Conservation (phyloP, 179 eudicot species). For the Beta macrorhiza region DNA sequence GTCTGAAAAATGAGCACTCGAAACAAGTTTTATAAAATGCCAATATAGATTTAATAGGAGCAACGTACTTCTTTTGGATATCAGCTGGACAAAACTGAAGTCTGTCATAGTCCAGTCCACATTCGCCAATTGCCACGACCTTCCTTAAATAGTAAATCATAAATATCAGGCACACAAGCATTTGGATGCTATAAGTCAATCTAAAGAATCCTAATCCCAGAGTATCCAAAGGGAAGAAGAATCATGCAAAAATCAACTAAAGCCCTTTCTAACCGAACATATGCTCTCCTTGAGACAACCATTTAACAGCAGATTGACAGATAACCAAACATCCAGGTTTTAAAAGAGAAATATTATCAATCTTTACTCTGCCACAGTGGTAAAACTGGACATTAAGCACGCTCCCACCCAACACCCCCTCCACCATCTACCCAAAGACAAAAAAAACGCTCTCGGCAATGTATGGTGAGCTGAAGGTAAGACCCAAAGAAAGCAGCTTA, state of each 20-base stretch:
- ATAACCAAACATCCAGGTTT: not conserved
- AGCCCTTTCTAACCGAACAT: not conserved
- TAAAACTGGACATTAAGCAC: not conserved
- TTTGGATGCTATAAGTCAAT: conserved; percentile 10
- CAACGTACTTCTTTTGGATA: conserved; percentile 79
- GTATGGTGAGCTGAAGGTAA: too few species aligned
- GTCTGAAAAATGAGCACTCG: not conserved
- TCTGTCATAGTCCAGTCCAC: conserved; percentile 97
- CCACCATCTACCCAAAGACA: too few species aligned
- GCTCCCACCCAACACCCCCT: not conserved
- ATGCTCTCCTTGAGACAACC: not conserved
- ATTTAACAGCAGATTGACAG: not conserved
- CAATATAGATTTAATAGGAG: conserved; percentile 2
- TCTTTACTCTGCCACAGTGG: not conserved
- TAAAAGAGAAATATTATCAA: not conserved
- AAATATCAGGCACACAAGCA: conserved; percentile 12
- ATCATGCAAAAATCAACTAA: not conserved
- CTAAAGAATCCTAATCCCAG: not conserved
- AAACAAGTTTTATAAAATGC: not conserved
- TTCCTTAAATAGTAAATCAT: conserved; percentile 38
- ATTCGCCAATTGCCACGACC: conserved; percentile 99
- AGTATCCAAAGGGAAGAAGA: not conserved
- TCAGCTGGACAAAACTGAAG: conserved; percentile 94
- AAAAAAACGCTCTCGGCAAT: too few species aligned
- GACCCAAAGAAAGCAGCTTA: too few species aligned